These are phyloP conservation scores for Zymoseptoria brevis DNA, from an alignment of 2,329 filamentous ascomycete species.

Conservation along the genomic window DNA sequence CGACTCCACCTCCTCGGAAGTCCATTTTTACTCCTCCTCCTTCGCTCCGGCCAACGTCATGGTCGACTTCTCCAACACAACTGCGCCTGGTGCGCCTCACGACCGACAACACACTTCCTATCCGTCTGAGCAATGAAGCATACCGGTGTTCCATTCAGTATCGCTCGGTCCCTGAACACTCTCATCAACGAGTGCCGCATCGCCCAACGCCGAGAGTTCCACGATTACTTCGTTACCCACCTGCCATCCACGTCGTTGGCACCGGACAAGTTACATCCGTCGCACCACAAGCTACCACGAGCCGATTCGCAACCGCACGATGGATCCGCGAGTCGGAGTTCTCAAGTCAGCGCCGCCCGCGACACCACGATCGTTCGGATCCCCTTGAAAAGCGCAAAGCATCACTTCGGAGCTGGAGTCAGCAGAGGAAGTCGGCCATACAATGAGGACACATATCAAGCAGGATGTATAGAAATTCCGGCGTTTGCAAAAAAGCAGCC, in stretches of 20 bases:
- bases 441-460: conserved; percentile 92
- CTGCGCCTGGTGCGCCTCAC: background rate
- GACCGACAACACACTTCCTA: background rate
- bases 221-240: conserved; percentile 96
- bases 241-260: conserved; percentile 88
- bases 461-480: conserved; percentile 85
- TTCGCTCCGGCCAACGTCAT: background rate
- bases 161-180: conserved; percentile 22
- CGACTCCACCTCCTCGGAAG: background rate
- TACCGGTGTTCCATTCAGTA: conserved; percentile 22
- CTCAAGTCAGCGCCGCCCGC: conserved; percentile 38
- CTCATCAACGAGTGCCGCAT: conserved; percentile 18
- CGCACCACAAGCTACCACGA: conserved; percentile 73
- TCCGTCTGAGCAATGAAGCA: conserved; percentile 19
- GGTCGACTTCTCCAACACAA: background rate
- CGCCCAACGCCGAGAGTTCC: conserved; percentile 49
- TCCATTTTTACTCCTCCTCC: background rate
- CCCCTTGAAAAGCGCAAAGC: conserved; percentile 84
- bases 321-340: conserved; percentile 20
- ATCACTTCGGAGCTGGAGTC: conserved; percentile 79
- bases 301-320: conserved; percentile 74
- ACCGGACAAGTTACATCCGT: conserved; percentile 54
- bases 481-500: conserved; percentile 83
- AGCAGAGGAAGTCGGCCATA: conserved; percentile 76
- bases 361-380: conserved; percentile 94